Evolutionary conservation across 495 filamentous ascomycete species (phyloP).

Genomic region (Bacidia gigantensis): DNA sequence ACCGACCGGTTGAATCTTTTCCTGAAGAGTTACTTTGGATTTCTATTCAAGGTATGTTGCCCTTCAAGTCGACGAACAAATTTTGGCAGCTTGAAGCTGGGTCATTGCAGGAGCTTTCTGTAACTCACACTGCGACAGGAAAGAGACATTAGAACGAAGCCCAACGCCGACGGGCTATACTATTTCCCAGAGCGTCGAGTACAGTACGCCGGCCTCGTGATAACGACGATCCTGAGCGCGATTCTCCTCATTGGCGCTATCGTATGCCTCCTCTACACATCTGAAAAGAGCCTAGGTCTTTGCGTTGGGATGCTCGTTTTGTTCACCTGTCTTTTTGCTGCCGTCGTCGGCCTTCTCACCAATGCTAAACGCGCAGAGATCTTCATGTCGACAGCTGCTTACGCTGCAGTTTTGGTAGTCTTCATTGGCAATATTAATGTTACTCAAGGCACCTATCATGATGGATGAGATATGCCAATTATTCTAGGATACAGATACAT

Average conservation of each 20-base stretch:
- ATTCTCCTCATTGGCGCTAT: constrained; percentile 22
- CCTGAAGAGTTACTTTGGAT: constrained; percentile 8
- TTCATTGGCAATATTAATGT: constrained; percentile 17
- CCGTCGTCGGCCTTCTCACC: constrained; percentile 20
- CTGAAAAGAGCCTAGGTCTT: background rate
- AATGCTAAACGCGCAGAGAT: constrained; percentile 23
- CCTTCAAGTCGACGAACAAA: background rate
- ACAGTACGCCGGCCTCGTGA: constrained; percentile 7
- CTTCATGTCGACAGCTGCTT: constrained; percentile 23
- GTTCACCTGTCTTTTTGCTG: constrained; percentile 22
- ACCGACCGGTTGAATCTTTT: constrained; percentile 11
- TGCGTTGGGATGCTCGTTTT: constrained; percentile 20
- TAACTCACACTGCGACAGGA: background rate
- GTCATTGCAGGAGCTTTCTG: background rate
- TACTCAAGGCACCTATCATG: too few relatives aligned
- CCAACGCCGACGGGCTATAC: background rate
- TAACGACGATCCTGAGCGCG: constrained; percentile 15
- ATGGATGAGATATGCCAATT: too few relatives aligned
- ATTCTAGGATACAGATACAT: too few relatives aligned
- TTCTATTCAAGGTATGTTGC: constrained; percentile 6
- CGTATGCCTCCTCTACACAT: constrained; percentile 12
- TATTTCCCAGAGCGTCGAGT: constrained; percentile 11
- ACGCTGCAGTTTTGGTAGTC: constrained; percentile 19
- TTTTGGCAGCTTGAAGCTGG: background rate
- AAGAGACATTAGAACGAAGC: background rate